phyloP scores from a whole-genome alignment of 2,329 filamentous ascomycete genomes.

The Penicillium hordei region DNA sequence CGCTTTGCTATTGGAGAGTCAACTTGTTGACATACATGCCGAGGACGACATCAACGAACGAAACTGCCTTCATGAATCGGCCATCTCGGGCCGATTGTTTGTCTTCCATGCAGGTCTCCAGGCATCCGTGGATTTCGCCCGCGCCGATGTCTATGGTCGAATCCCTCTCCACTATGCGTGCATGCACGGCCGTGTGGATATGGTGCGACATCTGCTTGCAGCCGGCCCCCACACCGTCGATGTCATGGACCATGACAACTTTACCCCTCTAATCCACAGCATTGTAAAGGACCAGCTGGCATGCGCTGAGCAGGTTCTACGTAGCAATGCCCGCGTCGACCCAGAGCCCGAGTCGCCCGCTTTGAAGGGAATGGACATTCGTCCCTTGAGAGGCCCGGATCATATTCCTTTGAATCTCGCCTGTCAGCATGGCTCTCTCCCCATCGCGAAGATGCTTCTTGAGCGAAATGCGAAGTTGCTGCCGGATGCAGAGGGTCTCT shows the following conservation, averaged over 20 bases:
- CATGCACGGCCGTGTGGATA: slow-evolving; percentile 85
- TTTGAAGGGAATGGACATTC: not conserved
- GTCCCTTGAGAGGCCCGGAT: slow-evolving; percentile 62
- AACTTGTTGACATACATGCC: slow-evolving; percentile 82
- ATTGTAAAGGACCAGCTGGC: slow-evolving; percentile 83
- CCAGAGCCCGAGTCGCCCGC: slow-evolving; percentile 57
- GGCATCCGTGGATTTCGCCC: slow-evolving; percentile 71
- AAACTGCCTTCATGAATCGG: slow-evolving; percentile 94
- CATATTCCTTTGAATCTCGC: slow-evolving; percentile 93
- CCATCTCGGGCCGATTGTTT: slow-evolving; percentile 82
- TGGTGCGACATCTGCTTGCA: slow-evolving; percentile 72
- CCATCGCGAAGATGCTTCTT: slow-evolving; percentile 81
- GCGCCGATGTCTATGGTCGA: slow-evolving; percentile 89
- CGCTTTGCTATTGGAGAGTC: slow-evolving; percentile 73
- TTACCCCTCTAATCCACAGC: slow-evolving; percentile 90
- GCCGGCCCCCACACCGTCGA: slow-evolving; percentile 75
- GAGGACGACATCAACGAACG: slow-evolving; percentile 98
- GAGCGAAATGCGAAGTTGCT: slow-evolving; percentile 77
- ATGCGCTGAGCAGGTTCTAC: slow-evolving; percentile 76
- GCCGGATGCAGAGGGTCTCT: slow-evolving; percentile 94
- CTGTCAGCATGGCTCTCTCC: slow-evolving; percentile 85
- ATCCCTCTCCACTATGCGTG: slow-evolving; percentile 94
- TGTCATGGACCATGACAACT: slow-evolving; percentile 92
- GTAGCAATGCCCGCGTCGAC: slow-evolving; percentile 78
- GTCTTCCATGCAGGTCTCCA: slow-evolving; percentile 75